A percentile compares a stretch with the other conserved stretches of the same genome.
Evolutionary conservation across 2,329 filamentous ascomycete species (phyloP).

Genomic region (Penicillium expansum): DNA sequence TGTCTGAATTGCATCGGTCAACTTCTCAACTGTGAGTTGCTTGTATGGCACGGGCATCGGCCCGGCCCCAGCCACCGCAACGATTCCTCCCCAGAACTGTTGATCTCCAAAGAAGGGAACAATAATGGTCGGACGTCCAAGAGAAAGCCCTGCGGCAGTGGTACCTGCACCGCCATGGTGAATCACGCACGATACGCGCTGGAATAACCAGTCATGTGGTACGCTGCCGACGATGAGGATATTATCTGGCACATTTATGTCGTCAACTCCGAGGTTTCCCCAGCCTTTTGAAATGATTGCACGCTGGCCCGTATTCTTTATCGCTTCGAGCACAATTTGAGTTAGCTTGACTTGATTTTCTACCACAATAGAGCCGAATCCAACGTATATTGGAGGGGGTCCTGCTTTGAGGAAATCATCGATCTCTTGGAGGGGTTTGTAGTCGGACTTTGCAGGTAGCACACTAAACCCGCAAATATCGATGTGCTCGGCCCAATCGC

Average conservation of each 20-base stretch:
- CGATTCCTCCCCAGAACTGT: conserved; percentile 78
- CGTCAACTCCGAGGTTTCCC: conserved; percentile 76
- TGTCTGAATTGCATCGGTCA: conserved; percentile 62
- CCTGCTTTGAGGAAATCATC: conserved; percentile 65
- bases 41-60: conserved; percentile 68
- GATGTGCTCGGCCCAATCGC: conserved; percentile 71
- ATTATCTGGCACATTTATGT: conserved; percentile 66
- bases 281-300: conserved; percentile 84
- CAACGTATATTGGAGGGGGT: conserved; percentile 74
- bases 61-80: conserved; percentile 68
- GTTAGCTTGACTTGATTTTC: conserved; percentile 72
- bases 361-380: conserved; percentile 79
- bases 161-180: conserved; percentile 88
- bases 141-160: conserved; percentile 79
- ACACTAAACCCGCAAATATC: conserved; percentile 76
- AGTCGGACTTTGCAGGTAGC: conserved; percentile 64
- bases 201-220: conserved; percentile 87
- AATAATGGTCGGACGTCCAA: conserved; percentile 75
- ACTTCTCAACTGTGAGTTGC: conserved; percentile 62
- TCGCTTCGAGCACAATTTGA: conserved; percentile 67
- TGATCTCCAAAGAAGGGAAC: conserved; percentile 87
- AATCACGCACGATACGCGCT: conserved; percentile 75
- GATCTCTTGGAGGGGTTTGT: conserved; percentile 64
- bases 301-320: conserved; percentile 65
- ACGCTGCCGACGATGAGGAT: conserved; percentile 82